A percentile compares a stretch with the other conserved stretches of the same genome.
Conservation (phyloP, 1,139 yeast species). For the Schwanniomyces etchellsii region DNA sequence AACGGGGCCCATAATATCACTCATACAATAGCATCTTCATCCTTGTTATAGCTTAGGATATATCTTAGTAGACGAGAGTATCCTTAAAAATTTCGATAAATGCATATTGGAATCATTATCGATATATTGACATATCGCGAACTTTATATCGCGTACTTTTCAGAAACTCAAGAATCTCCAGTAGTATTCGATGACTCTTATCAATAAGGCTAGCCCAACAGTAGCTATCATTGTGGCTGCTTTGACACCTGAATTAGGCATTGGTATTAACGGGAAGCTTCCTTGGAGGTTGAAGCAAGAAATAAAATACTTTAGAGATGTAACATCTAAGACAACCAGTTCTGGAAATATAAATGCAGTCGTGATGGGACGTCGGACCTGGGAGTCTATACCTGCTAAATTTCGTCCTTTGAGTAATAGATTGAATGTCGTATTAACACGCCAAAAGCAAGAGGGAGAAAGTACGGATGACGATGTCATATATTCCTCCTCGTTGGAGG, state of each 20-base stretch:
- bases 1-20: too few species aligned
- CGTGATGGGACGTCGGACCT: conserved; percentile 93
- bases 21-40: too few species aligned
- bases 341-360: conserved; percentile 59
- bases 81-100: too few species aligned
- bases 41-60: too few species aligned
- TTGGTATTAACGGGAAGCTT: conserved; percentile 72
- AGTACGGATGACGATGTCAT: conserved; percentile 24
- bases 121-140: too few species aligned
- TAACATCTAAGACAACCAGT: conserved; percentile 45
- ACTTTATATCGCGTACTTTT: conserved; percentile 1
- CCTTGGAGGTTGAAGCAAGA: conserved; percentile 90
- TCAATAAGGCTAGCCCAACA: conserved; percentile 9
- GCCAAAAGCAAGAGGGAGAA: conserved; percentile 16
- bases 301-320: conserved; percentile 75
- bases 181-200: background rate
- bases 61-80: too few species aligned
- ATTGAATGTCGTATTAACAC: conserved; percentile 68
- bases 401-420: conserved; percentile 82
- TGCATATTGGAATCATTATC: too few species aligned
- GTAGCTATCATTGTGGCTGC: conserved; percentile 80
- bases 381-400: conserved; percentile 85
- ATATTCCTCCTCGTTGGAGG: conserved; percentile 42
- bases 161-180: background rate
- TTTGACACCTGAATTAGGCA: conserved; percentile 71